Evolutionary conservation across 2,329 filamentous ascomycete species (phyloP).

Genomic region (Gyromitra esculenta): DNA sequence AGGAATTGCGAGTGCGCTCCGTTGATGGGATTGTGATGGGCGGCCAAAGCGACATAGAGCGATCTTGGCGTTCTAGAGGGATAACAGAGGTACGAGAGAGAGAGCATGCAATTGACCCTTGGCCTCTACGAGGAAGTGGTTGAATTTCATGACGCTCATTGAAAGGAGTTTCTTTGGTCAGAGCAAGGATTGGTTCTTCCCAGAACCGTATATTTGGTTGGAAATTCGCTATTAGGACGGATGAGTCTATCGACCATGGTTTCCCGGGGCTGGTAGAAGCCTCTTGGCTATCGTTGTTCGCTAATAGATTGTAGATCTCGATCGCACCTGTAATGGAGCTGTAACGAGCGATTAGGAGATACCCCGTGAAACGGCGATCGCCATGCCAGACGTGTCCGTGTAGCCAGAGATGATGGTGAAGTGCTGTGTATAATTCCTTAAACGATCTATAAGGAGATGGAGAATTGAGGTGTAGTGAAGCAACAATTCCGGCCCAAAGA

Average conservation of each 20-base stretch:
- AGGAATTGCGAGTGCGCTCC: constrained; percentile 40
- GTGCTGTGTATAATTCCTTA: constrained; percentile 52
- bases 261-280: background rate
- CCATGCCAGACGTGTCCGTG: constrained; percentile 55
- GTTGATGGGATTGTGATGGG: constrained; percentile 54
- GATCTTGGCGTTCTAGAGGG: constrained; percentile 45
- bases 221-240: constrained; percentile 47
- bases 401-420: constrained; percentile 56
- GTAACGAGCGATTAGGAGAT: constrained; percentile 54
- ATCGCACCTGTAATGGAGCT: constrained; percentile 53
- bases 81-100: constrained; percentile 51
- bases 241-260: constrained; percentile 51
- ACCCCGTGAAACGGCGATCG: constrained; percentile 55
- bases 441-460: constrained; percentile 55
- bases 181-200: constrained; percentile 51
- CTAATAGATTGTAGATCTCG: constrained; percentile 52
- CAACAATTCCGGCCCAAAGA: constrained; percentile 46
- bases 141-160: constrained; percentile 52
- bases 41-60: constrained; percentile 56
- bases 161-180: constrained; percentile 49
- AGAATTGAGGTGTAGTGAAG: constrained; percentile 49
- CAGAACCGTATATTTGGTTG: constrained; percentile 50
- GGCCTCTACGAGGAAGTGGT: constrained; percentile 40
- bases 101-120: constrained; percentile 35
- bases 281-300: constrained; percentile 14